A percentile compares a stretch with the other conserved stretches of the same genome.
These are phyloP conservation scores for Aspergillus bombycis DNA, from an alignment of 2,329 filamentous ascomycete genomes.

Conservation along the genomic window DNA sequence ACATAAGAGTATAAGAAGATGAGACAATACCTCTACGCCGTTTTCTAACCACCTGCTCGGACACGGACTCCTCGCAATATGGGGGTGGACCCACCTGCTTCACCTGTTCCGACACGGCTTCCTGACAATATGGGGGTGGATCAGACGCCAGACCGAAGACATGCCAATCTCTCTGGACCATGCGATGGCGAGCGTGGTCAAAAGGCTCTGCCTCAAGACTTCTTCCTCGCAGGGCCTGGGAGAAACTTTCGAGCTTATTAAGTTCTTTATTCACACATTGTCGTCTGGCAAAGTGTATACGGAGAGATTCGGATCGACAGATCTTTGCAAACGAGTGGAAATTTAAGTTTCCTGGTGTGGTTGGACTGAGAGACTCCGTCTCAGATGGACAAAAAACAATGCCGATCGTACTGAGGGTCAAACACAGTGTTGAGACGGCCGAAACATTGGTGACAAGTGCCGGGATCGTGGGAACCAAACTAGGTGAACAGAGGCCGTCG, in stretches of 20 bases:
- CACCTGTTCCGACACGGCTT: constrained; percentile 12
- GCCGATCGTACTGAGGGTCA: constrained; percentile 17
- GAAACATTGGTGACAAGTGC: constrained; percentile 19
- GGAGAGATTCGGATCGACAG: constrained; percentile 21
- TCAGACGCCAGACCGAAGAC: constrained; percentile 18
- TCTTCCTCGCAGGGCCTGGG: constrained; percentile 14
- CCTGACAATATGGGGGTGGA: constrained; percentile 22
- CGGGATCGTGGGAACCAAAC: constrained; percentile 17
- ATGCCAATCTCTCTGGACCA: constrained; percentile 21
- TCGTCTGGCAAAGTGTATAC: constrained; percentile 22
- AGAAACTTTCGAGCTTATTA: constrained; percentile 18
- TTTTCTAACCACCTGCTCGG: constrained; percentile 18
- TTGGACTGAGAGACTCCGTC: constrained; percentile 17
- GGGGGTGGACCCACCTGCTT: constrained; percentile 18
- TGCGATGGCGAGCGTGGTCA: constrained; percentile 19
- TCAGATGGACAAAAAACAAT: constrained; percentile 21
- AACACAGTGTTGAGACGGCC: constrained; percentile 21
- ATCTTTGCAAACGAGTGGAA: constrained; percentile 22
- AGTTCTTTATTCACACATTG: constrained; percentile 22
- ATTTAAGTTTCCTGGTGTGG: constrained; percentile 11
- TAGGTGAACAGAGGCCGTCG: constrained; percentile 17
- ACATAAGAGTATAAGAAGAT: constrained; percentile 10
- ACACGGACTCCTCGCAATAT: constrained; percentile 16
- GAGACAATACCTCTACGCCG: constrained; percentile 23
- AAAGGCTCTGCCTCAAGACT: constrained; percentile 18